Evolutionary conservation across 768 basidiomycete genomes (phyloP), one percentile per base, ranked within the genome.

Genomic region (Suillus decipiens): DNA sequence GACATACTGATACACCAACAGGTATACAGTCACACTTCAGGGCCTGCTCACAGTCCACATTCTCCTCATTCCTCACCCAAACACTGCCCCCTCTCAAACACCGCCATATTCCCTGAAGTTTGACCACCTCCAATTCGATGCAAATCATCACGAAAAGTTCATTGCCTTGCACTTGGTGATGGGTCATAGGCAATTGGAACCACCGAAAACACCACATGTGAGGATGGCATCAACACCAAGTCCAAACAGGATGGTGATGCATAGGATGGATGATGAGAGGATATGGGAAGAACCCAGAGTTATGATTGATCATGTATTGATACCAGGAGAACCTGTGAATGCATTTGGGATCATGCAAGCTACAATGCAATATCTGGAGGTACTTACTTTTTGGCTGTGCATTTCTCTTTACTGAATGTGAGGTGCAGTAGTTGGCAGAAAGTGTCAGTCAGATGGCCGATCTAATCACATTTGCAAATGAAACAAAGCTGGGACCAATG

Each of bases 261-360:
- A 72, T 61, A 66, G 71, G 63, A 34, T 60, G n/a, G 85, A 85
- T 43, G 85, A 88, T 54, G 86, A 85, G 24, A 84, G 80, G 68
- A 82, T 79, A 69, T 86, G 86, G 82, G 89, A 90, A 47, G 90
- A 92, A 66, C 87, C 86, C 8, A 75, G 86, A 61, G 76, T 86
- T 47, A 68, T 82, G 56, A 85, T 90, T 53, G 85, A 86, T 19
- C 78, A 78, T 41, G 89, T 84, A 37, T 79, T 79, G n/a, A 84
- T 93, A 67, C 92, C 93, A 14, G 85, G 86, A 5, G 92, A 93
- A 69, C 92, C 92, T 10, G 90, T 94, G 59, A 93, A 93, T 70
- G 90, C 89, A 24, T 94, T 93, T 76, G 92, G 92, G 5, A 92
- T 94, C 60, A 90, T 93, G 7, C 91, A 93, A 71, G 91, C 90